Evolutionary conservation across 2,329 filamentous ascomycete species (phyloP), one percentile per base, ranked within the genome.

Genomic region (Claviceps pazoutovae): DNA sequence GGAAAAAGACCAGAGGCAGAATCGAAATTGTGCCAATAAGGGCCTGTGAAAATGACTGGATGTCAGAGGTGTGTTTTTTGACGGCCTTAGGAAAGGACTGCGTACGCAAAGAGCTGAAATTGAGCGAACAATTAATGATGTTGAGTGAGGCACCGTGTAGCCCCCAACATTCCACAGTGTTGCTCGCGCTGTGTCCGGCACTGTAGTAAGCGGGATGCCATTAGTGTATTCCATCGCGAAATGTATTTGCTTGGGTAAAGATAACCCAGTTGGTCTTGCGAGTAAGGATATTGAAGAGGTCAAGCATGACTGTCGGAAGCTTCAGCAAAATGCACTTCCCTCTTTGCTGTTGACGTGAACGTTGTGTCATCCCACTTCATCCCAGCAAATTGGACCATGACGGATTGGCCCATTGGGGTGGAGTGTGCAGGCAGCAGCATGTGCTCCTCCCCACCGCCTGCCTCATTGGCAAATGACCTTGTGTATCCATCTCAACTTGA

Each of bases 1-100:
- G 66, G 34, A 79, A 62, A n/a, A 68, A 60, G 34, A 71, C 53
- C 34, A 77, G 61, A 2, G 77, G 76, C 0, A 74, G 53, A 43
- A 72, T 65, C 44, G 76, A 69, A 9, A 72, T 62, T 0, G 76
- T 61, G 38, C 74, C 72, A 21, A 76, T 63, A 3, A 64, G 64
- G 49, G 71, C 63, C 72, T 75, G 30, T 30, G 38, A 50, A 51
- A 3, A 53, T 54, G 52, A 21, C 42, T 36, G 37, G 49, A 55
- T 46, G 45, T 53, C 30, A 55, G 53, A 48, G 30, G 11, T 49
- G 36, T 21, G 52, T 45, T 38, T 38, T 26, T 50, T 41, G 50
- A 50, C 45, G 38, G 30, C 46, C 26, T 36, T 26, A 43, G 38
- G 46, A 21, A 36, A 53, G 14, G 26, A 34, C 16, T 42, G 45